Base-by-base conservation (phyloP, 106 monocot genomes). In the Phalaenopsis aphrodite region DNA sequence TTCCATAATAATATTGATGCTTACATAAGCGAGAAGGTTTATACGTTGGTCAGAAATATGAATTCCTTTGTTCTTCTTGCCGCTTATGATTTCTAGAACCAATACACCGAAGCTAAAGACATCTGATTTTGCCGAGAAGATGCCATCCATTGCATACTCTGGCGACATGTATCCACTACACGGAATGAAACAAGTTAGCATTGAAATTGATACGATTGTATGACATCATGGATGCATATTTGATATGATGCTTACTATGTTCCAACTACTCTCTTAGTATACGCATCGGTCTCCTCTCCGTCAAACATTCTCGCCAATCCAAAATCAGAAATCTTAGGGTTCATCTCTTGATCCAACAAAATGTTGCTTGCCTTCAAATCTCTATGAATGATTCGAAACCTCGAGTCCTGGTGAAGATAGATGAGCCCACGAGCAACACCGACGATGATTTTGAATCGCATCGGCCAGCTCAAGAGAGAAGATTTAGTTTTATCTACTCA, bases 251-350 rank as follows among this genome's bases (percentile, higher is more conserved):
- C n/a, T 47, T 85, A 85, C 85, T 69, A 83, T 57, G 86, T 86
- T 11, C 86, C 83, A 3, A 83, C 77, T 30, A 86, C 72, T 45
- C 72, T 77, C 2, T 43, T 39, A 16, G 86, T 86, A 45, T 77
- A 71, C 23, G 80, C 76, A 18, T 83, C 37, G 3, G 74, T 79
- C 38, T 80, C 48, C 45, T 86, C 56, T 16, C 41, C 41, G 3
- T 21, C 61, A 72, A 86, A 86, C 45, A 86, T 82, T 55, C 79
- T 82, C 1, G 86, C 82, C 79, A 86, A 15, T 16, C 86, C 86
- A 24, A 86, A 86, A 72, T 86, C 86, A 0, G 83, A 86, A 14
- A 86, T 83, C 38, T 86, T 86, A 2, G 86, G 86, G 12, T 83
- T 83, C 83, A 86, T 80, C 3, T 56, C 61, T 17, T 0, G 56